Percentiles rank a stretch among this genome's conserved stretches.
These are phyloP conservation scores for Purpureocillium takamizusanense DNA, from an alignment of 2,329 filamentous ascomycete species.

Conservation along the genomic window DNA sequence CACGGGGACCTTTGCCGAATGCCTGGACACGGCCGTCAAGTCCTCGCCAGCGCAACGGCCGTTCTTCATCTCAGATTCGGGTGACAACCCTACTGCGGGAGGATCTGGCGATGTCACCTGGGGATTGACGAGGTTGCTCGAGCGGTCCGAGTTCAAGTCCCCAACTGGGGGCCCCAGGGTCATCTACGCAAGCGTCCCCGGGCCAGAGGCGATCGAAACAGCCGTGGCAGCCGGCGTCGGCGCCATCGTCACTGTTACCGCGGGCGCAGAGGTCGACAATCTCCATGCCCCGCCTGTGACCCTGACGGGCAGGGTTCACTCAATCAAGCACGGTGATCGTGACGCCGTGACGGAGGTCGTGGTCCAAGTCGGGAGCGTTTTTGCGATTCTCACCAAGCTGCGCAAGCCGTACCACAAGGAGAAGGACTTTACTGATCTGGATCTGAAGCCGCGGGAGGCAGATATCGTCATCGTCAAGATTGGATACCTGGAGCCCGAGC, in stretches of 20 bases:
- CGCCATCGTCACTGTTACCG: conserved; percentile 38
- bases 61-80: conserved; percentile 46
- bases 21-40: conserved; percentile 33
- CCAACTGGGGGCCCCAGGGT: conserved; percentile 24
- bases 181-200: conserved; percentile 45
- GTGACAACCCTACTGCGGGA: conserved; percentile 46
- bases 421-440: conserved; percentile 38
- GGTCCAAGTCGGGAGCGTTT: conserved; percentile 38
- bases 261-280: conserved; percentile 39
- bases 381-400: conserved; percentile 40
- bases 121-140: conserved; percentile 35
- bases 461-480: conserved; percentile 48
- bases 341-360: conserved; percentile 39
- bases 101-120: conserved; percentile 45
- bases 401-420: conserved; percentile 47
- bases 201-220: conserved; percentile 29
- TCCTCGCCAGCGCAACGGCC: conserved; percentile 26
- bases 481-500: conserved; percentile 44
- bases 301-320: conserved; percentile 39
- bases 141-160: conserved; percentile 32
- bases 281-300: conserved; percentile 38
- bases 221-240: conserved; percentile 36
- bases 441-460: conserved; percentile 32
- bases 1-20: conserved; percentile 35
- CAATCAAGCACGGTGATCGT: conserved; percentile 39